A percentile compares a stretch with the other conserved stretches of the same genome.
phyloP scores from a whole-genome alignment of 305 asterid species.

The Plantago lanceolata region DNA sequence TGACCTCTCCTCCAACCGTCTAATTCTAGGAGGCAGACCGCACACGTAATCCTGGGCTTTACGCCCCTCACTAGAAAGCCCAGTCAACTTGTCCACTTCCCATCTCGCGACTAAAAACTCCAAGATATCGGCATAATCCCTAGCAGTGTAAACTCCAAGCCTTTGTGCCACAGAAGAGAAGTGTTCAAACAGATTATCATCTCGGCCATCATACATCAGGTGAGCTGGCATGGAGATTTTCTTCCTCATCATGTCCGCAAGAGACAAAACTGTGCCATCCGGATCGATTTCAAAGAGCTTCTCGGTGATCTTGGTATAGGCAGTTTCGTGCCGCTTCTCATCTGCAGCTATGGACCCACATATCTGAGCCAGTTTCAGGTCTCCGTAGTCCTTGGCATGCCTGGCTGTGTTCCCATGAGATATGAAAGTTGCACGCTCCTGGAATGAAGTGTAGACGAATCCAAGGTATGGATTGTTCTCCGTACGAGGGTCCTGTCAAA shows the following conservation, averaged over 20 bases:
- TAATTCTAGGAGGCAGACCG: conserved; percentile 54
- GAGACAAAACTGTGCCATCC: conserved; percentile 45
- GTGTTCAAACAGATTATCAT: conserved; percentile 56
- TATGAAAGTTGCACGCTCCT: conserved; percentile 68
- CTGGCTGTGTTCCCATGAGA: conserved; percentile 84
- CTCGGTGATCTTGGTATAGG: conserved; percentile 64
- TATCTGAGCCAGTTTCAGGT: conserved; percentile 63
- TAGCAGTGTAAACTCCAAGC: conserved; percentile 65
- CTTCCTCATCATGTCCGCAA: conserved; percentile 80
- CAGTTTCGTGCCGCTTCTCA: conserved; percentile 85
- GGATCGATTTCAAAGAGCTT: conserved; percentile 78
- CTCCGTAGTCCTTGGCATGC: conserved; percentile 67
- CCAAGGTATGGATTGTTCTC: conserved; percentile 85
- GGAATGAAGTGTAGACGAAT: conserved; percentile 71
- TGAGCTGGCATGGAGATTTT: conserved; percentile 73
- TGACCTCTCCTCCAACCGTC: conserved; percentile 68
- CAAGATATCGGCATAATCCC: conserved; percentile 68
- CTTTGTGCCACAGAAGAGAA: conserved; percentile 70
- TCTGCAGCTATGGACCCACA: conserved; percentile 79
- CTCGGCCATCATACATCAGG: conserved; percentile 67
- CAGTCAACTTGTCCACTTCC: conserved; percentile 58
- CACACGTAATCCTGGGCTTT: conserved; percentile 76
- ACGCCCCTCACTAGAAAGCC: conserved; percentile 64
- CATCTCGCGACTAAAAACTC: conserved; percentile 59
- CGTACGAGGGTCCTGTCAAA: conserved; percentile 60